phyloP scores from a whole-genome alignment of 768 basidiomycete species.

The Termitomyces eurrhizus region DNA sequence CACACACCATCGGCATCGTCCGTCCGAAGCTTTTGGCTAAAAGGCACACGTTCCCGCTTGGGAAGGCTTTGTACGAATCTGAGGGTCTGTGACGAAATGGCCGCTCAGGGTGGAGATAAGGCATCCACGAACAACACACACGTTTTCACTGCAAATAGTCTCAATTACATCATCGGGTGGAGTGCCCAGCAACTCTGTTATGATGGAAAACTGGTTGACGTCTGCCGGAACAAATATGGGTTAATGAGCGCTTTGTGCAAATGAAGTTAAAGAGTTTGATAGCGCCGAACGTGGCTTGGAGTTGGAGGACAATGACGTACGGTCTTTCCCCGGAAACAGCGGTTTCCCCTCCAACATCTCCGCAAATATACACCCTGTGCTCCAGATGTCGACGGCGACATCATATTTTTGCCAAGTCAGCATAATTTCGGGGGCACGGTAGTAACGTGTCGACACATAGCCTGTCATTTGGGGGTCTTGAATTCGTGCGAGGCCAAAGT shows the following conservation, averaged over 20 bases:
- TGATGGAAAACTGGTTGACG: slow-evolving; percentile 99
- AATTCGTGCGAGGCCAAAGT: slow-evolving; percentile 97
- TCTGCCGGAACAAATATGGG: slow-evolving; percentile 42
- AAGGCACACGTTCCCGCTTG: slow-evolving; percentile 93
- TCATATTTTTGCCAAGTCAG: slow-evolving; percentile 99
- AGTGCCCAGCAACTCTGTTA: slow-evolving; percentile 97
- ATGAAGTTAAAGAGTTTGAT: no score
- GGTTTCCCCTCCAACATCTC: slow-evolving; percentile 99
- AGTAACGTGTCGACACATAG: slow-evolving; percentile 98
- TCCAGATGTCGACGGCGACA: slow-evolving; percentile 99
- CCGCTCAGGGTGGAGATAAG: neutral
- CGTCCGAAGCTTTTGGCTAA: slow-evolving; percentile 88
- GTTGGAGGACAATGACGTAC: slow-evolving; percentile 50
- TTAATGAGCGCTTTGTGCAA: neutral
- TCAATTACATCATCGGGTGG: slow-evolving; percentile 99
- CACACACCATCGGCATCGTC: slow-evolving; percentile 81
- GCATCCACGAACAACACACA: slow-evolving; percentile 43
- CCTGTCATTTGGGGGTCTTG: slow-evolving; percentile 99
- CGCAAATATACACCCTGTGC: slow-evolving; percentile 98
- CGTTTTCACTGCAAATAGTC: slow-evolving; percentile 97
- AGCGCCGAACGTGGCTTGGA: neutral
- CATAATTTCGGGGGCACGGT: slow-evolving; percentile 99
- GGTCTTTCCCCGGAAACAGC: slow-evolving; percentile 98
- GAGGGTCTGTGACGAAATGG: slow-evolving; percentile 62
- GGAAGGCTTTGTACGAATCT: slow-evolving; percentile 98